Conservation (phyloP, 1,139 yeast genomes). For the Lodderomyces metapsilosis region DNA sequence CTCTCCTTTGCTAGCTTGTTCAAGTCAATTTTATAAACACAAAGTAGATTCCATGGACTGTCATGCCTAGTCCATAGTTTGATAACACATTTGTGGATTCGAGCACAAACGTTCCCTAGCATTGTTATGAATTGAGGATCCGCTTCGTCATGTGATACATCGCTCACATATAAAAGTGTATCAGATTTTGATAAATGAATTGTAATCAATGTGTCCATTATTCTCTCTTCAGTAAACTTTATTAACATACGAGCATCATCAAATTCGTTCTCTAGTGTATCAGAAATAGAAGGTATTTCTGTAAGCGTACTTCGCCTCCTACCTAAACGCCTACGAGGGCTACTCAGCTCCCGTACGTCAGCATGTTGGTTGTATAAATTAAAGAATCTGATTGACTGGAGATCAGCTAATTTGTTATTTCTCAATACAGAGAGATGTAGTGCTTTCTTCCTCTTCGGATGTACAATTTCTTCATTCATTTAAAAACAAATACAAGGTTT, state of each 20-base stretch:
- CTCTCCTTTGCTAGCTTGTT: constrained; percentile 14
- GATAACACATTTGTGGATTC: constrained; percentile 17
- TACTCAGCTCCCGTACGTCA: background rate
- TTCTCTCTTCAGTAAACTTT: constrained; percentile 13
- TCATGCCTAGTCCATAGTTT: constrained; percentile 24
- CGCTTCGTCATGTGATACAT: constrained; percentile 22
- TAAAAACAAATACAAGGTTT: too few species aligned
- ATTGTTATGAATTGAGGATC: constrained; percentile 32
- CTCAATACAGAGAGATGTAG: background rate
- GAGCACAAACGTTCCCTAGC: constrained; percentile 23
- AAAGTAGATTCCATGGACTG: constrained; percentile 22
- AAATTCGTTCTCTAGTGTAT: constrained; percentile 1
- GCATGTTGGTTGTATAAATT: constrained; percentile 8
- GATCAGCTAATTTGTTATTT: constrained; percentile 6
- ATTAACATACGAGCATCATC: constrained; percentile 10
- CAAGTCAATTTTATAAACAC: constrained; percentile 21
- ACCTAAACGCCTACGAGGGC: constrained; percentile 6
- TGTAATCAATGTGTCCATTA: constrained; percentile 30
- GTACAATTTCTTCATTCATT: background rate
- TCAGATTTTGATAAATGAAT: constrained; percentile 21
- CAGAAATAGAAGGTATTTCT: background rate
- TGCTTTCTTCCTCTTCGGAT: background rate
- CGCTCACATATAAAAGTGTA: constrained; percentile 36
- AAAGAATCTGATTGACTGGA: constrained; percentile 9
- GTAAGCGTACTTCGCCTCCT: constrained; percentile 11